phyloP scores from a whole-genome alignment of 495 filamentous ascomycete genomes.

The Penicillium roqueforti region DNA sequence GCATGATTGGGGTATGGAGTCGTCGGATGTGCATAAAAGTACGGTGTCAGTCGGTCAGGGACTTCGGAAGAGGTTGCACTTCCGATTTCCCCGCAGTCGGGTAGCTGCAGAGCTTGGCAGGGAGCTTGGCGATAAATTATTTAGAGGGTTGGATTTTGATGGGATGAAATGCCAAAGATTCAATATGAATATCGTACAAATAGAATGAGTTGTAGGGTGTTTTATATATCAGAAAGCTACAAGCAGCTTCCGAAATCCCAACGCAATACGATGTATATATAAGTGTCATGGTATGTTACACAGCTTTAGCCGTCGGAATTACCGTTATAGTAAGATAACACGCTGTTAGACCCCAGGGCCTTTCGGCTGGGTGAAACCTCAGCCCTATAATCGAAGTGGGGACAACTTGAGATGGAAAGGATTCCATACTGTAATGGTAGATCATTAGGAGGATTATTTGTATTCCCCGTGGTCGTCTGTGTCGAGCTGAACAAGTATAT shows the following conservation, averaged over 20 bases:
- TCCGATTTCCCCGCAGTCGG: conserved; percentile 21
- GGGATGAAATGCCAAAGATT: too few species aligned
- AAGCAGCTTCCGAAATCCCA: too few species aligned
- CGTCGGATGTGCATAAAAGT: conserved; percentile 11
- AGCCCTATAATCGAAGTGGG: background rate
- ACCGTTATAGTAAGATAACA: background rate
- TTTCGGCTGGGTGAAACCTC: background rate
- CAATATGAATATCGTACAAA: too few species aligned
- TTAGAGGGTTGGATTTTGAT: background rate
- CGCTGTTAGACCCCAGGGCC: background rate
- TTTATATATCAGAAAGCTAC: too few species aligned
- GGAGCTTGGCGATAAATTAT: too few species aligned
- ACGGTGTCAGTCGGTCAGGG: conserved; percentile 14
- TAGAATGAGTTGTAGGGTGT: background rate
- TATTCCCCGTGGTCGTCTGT: background rate
- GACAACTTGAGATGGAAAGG: background rate
- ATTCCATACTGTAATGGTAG: background rate
- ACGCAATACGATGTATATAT: background rate
- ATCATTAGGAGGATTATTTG: background rate
- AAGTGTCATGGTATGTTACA: background rate
- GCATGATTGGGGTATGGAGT: conserved; percentile 16
- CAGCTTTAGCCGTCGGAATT: background rate
- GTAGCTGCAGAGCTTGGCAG: background rate
- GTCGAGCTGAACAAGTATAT: background rate
- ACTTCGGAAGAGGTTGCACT: conserved; percentile 5